Conservation (phyloP, 257 asterid species). For the Gynochthodes officinalis region DNA sequence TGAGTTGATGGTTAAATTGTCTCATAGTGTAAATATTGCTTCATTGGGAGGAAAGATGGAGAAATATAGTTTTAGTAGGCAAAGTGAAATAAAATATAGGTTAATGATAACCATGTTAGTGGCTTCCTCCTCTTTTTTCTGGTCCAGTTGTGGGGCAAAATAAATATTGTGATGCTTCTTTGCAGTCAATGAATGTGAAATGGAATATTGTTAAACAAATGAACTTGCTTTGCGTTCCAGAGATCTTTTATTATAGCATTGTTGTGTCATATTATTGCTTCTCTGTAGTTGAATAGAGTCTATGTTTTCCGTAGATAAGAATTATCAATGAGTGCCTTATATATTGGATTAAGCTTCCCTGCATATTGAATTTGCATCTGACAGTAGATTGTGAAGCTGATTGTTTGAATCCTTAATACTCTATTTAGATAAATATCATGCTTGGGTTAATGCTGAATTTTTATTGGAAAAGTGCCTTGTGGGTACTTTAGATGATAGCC, state of each 20-base stretch:
- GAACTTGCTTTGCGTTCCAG: neutral
- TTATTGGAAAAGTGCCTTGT: slow-evolving; percentile 87
- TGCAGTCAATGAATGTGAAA: neutral
- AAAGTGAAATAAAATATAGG: neutral
- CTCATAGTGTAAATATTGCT: neutral
- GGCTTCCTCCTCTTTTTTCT: neutral
- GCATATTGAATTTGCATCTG: neutral
- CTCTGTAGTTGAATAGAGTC: neutral
- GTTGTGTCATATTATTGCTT: neutral
- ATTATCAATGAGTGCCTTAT: neutral
- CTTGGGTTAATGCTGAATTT: slow-evolving; percentile 91
- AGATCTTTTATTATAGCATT: neutral
- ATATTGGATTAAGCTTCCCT: neutral
- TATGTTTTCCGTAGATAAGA: neutral
- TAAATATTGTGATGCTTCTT: neutral
- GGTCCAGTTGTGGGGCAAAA: neutral
- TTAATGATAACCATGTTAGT: neutral
- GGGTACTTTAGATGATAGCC: slow-evolving; percentile 60
- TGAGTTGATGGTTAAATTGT: neutral
- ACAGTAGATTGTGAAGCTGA: neutral
- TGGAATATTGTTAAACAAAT: neutral
- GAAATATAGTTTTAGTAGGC: neutral
- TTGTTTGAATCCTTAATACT: slow-evolving; percentile 44
- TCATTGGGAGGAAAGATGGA: neutral
- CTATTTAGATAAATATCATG: slow-evolving; percentile 79